Evolutionary conservation across 352 stramenopile genomes (phyloP).

Genomic region (Thraustochytrium sp.): DNA sequence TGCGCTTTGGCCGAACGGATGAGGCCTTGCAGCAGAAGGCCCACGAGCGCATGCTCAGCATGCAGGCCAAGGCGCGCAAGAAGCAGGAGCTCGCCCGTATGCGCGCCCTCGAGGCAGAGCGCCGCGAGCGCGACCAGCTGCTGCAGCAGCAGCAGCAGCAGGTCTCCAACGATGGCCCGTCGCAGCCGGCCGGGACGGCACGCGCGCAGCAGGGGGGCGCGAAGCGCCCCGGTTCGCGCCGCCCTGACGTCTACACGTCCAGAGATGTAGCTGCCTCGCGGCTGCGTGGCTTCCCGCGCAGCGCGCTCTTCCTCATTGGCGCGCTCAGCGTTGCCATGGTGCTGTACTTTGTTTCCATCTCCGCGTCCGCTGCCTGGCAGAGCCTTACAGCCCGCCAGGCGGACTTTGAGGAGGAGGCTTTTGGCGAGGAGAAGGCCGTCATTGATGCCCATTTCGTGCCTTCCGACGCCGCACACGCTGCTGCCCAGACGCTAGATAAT

Average conservation of each 20-base stretch:
- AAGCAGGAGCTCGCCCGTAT: neutral
- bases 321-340: neutral
- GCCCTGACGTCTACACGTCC: neutral
- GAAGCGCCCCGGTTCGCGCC: too few relatives aligned
- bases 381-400: neutral
- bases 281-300: neutral
- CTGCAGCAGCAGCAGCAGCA: too few relatives aligned
- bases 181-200: too few relatives aligned
- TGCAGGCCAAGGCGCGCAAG: neutral
- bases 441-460: neutral
- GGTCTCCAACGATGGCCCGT: too few relatives aligned
- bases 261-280: neutral
- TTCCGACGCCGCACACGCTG: neutral
- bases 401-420: conserved; percentile 1
- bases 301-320: neutral
- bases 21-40: neutral
- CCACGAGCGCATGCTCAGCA: neutral
- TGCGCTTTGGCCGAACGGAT: conserved; percentile 28
- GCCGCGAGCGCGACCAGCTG: neutral
- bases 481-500: neutral
- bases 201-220: too few relatives aligned
- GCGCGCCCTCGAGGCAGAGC: conserved; percentile 2
- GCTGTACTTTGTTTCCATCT: neutral
- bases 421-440: neutral
- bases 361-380: neutral